These are phyloP conservation scores for Cutaneotrichosporon cutaneum DNA, from an alignment of 1,284 basidiomycete genomes.

Conservation along the genomic window DNA sequence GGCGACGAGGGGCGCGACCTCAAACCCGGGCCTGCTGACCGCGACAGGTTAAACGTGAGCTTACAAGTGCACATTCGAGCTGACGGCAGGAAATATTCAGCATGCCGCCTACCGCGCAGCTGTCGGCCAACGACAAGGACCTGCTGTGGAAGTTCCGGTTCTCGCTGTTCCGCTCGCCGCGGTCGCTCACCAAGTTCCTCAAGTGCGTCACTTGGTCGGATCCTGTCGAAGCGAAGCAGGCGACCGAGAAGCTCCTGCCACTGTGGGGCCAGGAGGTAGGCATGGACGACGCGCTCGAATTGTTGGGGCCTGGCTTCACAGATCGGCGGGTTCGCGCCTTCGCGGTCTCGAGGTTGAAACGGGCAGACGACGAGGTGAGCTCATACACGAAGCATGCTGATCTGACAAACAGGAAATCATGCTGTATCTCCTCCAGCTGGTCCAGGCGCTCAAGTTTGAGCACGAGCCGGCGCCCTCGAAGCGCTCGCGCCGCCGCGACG, in stretches of 20 bases:
- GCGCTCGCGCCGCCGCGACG: conserved; percentile 59
- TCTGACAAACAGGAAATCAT: conserved; percentile 70
- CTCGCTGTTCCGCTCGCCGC: conserved; percentile 71
- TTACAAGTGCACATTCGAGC: conserved; percentile 27
- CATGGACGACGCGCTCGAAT: conserved; percentile 91
- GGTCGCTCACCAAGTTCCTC: conserved; percentile 93
- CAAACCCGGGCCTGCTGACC: conserved; percentile 91
- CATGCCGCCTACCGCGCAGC: conserved; percentile 82
- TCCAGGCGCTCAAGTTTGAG: conserved; percentile 96
- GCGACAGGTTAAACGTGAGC: conserved; percentile 86
- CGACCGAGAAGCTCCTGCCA: conserved; percentile 90
- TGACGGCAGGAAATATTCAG: conserved; percentile 72
- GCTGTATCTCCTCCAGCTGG: conserved; percentile 90
- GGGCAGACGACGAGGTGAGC: conserved; percentile 90
- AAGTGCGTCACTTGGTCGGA: conserved; percentile 98
- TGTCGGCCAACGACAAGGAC: conserved; percentile 91
- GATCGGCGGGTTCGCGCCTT: conserved; percentile 90
- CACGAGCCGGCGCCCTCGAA: conserved; percentile 19
- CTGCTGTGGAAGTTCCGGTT: conserved; percentile 98
- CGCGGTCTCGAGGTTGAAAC: conserved; percentile 83
- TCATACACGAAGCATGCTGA: background rate
- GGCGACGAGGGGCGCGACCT: conserved; percentile 93
- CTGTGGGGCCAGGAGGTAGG: conserved; percentile 93
- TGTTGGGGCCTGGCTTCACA: conserved; percentile 85
- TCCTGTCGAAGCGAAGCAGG: conserved; percentile 92